Percentiles rank a stretch among this genome's conserved stretches.
phyloP scores from a whole-genome alignment of 1,139 yeast species.

The Scheffersomyces titani region DNA sequence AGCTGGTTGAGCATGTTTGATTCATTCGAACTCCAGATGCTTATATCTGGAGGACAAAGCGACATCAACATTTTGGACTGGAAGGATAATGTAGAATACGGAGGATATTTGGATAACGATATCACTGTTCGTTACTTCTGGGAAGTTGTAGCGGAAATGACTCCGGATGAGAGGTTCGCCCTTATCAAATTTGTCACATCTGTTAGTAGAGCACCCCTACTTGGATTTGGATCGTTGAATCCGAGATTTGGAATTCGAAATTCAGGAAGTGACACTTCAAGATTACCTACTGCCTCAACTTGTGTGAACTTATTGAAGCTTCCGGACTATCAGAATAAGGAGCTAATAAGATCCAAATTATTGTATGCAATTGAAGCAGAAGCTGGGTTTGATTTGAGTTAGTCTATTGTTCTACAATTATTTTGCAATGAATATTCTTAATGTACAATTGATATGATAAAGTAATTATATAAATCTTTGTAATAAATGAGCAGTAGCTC shows the following conservation, averaged over 20 bases:
- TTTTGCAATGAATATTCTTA: neutral
- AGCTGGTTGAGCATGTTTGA: slow-evolving; percentile 85
- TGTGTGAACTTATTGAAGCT: slow-evolving; percentile 85
- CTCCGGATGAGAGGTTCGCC: slow-evolving; percentile 57
- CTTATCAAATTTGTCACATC: slow-evolving; percentile 88
- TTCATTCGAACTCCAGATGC: slow-evolving; percentile 76
- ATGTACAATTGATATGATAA: neutral
- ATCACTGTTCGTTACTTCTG: slow-evolving; percentile 65
- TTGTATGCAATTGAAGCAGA: slow-evolving; percentile 76
- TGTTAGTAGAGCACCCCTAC: slow-evolving; percentile 85
- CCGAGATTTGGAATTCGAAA: slow-evolving; percentile 84
- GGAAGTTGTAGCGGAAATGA: slow-evolving; percentile 73
- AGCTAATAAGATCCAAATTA: slow-evolving; percentile 58
- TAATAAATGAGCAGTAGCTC: neutral
- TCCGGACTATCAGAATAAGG: slow-evolving; percentile 75
- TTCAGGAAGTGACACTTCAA: slow-evolving; percentile 53
- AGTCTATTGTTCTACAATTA: neutral
- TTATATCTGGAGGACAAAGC: slow-evolving; percentile 76
- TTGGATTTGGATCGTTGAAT: slow-evolving; percentile 73
- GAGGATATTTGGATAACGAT: slow-evolving; percentile 64
- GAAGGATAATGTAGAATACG: slow-evolving; percentile 59
- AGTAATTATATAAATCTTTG: neutral
- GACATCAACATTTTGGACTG: slow-evolving; percentile 75
- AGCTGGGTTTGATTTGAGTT: slow-evolving; percentile 75
- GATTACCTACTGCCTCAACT: slow-evolving; percentile 91